Evolutionary conservation across 441 rosid species (phyloP).

Genomic region (Metrosideros polymorpha): DNA sequence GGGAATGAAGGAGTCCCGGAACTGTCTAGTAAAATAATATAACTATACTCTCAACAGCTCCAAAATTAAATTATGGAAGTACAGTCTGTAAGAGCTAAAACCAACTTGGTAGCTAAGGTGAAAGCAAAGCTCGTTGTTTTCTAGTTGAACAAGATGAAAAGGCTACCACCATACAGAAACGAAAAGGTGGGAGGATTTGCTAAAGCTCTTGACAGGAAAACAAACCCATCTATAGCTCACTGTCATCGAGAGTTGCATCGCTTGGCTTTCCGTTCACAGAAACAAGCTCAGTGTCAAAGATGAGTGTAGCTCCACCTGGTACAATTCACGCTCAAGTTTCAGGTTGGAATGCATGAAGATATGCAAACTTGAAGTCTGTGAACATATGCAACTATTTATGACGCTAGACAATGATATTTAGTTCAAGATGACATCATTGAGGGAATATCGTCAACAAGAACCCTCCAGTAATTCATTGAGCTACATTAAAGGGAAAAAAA

Average conservation of each 20-base stretch:
- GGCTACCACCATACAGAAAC: background rate
- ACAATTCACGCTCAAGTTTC: background rate
- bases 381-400: background rate
- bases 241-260: slow-evolving; percentile 11
- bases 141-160: too few species aligned
- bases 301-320: slow-evolving; percentile 80
- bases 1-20: background rate
- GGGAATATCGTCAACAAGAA: background rate
- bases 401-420: background rate
- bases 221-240: background rate
- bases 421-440: background rate
- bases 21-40: background rate
- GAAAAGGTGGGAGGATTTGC: background rate
- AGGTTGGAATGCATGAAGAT: background rate
- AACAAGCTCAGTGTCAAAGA: slow-evolving; percentile 85
- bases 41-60: background rate
- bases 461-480: background rate
- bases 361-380: background rate
- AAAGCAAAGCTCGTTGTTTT: background rate
- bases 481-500: background rate
- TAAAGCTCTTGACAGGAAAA: background rate
- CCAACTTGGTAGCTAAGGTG: background rate
- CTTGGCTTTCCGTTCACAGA: slow-evolving; percentile 61
- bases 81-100: background rate
- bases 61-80: background rate